Base-by-base conservation (phyloP, 371 early-diverging fungal genomes). In the Syncephalis plumigaleata region DNA sequence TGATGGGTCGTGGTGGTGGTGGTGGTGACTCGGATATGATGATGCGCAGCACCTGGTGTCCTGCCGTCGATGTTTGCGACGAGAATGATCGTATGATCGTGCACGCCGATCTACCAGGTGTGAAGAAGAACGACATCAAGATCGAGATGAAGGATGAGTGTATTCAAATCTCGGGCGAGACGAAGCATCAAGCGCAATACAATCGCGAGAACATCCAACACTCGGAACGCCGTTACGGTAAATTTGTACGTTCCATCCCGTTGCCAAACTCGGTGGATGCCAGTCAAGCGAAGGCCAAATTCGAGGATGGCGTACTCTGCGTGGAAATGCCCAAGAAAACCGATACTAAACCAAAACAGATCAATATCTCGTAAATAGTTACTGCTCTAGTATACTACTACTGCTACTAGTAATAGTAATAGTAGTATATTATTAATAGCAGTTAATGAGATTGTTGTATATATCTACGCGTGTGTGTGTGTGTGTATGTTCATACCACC, bases 251-350 rank as follows among this genome's bases (percentile, higher is more conserved):
- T 17, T 55, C 64, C 15, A 49, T 79, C 23, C 58, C 66, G 8
- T 49, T 79, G 17, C 79, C 77, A 1, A 59, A 54, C 16, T 55
- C 58, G 36, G 65, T 67, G 17, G 61, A 68, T 22, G 39, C 50
- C 24, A 67, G 68, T 13, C 56, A 65, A 2, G 66, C 70, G 40
- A 49, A 61, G 13, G 77, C 75, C 47, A 66, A 61, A 23, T 71
- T 67, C 50, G 50, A 71, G 8, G 55, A 77, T 44, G 80, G 80
- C 21, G 67, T 77, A 8, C 58, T 79, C 44, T 51, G 58, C 42
- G 52, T 79, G 9, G 50, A 45, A 27, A 50, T 77, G 45, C 68
- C 75, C 15, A 79, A 77, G 55, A 54, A 46, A 1, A 56, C 62
- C 51, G 50, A 31, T 40, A 11, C 53, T 9, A 3, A 44, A 39